phyloP scores from a whole-genome alignment of 768 basidiomycete genomes.

The Fomitopsis pulvina region DNA sequence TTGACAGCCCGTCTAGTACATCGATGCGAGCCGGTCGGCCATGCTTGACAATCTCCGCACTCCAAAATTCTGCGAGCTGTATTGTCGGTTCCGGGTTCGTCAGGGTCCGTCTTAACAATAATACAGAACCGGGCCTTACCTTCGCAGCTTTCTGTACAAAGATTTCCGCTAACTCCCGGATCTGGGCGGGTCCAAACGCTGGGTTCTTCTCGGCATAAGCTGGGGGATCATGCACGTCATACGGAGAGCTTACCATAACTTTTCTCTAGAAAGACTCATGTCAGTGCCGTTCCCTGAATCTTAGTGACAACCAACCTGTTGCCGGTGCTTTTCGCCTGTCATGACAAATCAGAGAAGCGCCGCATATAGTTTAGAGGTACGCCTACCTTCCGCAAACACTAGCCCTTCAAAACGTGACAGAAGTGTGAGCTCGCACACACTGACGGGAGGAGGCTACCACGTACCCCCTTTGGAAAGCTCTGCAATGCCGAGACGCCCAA shows the following conservation, averaged over 20 bases:
- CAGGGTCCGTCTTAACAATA: neutral
- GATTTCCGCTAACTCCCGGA: conserved; percentile 48
- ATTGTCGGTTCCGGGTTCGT: neutral
- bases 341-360: neutral
- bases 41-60: conserved; percentile 24
- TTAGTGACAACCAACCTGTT: neutral
- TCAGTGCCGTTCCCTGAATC: too few relatives aligned
- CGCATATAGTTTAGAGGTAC: neutral
- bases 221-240: conserved; percentile 31
- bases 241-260: conserved; percentile 63
- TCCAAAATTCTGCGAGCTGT: conserved; percentile 19
- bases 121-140: conserved; percentile 22
- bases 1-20: conserved; percentile 26
- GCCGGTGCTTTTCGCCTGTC: neutral
- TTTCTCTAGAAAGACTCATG: too few relatives aligned
- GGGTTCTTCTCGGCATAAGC: conserved; percentile 39
- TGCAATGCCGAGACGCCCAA: conserved; percentile 28
- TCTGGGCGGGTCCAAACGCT: conserved; percentile 55
- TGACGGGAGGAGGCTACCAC: too few relatives aligned
- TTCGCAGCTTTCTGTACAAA: conserved; percentile 50
- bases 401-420: conserved; percentile 32
- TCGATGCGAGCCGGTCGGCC: conserved; percentile 22
- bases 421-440: neutral
- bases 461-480: conserved; percentile 35
- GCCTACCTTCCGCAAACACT: conserved; percentile 23